Conservation (phyloP, 345 rosid genomes). For the Turnera subulata region DNA sequence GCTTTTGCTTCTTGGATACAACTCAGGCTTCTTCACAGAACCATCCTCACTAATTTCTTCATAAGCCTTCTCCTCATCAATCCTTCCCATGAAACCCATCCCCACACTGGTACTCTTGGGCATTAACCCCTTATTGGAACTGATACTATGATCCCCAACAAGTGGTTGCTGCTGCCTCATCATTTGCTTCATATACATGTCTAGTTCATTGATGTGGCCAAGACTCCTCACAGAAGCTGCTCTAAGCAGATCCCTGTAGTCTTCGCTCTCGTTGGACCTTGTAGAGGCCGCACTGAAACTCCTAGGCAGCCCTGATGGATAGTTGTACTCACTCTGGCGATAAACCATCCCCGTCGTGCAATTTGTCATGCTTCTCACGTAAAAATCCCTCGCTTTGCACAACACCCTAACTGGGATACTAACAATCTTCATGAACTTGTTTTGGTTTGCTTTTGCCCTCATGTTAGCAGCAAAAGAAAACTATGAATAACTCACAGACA, state of each 20-base stretch:
- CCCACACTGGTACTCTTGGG: conserved; percentile 52
- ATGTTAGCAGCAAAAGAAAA: conserved; percentile 10
- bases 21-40: background rate
- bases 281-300: conserved; percentile 49
- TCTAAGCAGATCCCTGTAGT: conserved; percentile 57
- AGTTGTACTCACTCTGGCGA: conserved; percentile 5
- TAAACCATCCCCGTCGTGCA: conserved; percentile 20
- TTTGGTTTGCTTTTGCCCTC: conserved; percentile 33
- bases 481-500: too few species aligned
- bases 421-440: conserved; percentile 47
- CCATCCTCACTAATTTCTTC: conserved; percentile 20
- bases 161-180: conserved; percentile 7
- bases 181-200: conserved; percentile 28
- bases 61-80: conserved; percentile 46
- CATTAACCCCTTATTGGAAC: conserved; percentile 19
- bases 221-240: conserved; percentile 68
- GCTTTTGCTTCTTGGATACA: conserved; percentile 48
- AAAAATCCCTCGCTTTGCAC: conserved; percentile 58
- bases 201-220: too few species aligned
- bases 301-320: conserved; percentile 33
- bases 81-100: conserved; percentile 45
- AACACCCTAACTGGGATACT: conserved; percentile 44
- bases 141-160: conserved; percentile 6
- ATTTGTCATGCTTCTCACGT: conserved; percentile 57
- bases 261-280: conserved; percentile 36